Evolutionary conservation across 306 rosid genomes (phyloP), one percentile per base, ranked within the genome.

Genomic region (Acacia crassicarpa): DNA sequence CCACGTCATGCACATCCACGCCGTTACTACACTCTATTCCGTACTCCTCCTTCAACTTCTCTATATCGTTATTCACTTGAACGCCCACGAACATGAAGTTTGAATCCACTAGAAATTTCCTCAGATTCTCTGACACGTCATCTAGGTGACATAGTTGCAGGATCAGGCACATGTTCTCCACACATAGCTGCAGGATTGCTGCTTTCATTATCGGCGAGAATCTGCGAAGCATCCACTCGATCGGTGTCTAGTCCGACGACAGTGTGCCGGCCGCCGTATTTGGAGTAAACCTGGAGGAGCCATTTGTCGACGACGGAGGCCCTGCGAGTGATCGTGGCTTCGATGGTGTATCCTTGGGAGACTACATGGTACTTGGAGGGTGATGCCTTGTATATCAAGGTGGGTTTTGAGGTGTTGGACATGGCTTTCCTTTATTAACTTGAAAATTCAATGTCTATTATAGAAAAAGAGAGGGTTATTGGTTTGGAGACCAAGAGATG

Each of bases 31-130:
- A 30, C 16, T 82, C 72, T 43, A 85, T 25, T 4, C 71, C 72
- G 46, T 78, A 74, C 45, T 79, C 81, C 1, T 11, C 3, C 35
- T 33, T 40, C 2, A 85, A 81, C 46, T 43, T 85, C 0, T 2
- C 4, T 0, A 78, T 54, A 4, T 82, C 88, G 0, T 15, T 11
- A 25, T 43, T 22, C 23, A 82, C 73, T 27, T 54, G 76, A 8
- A 85, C 83, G 13, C 88, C 88, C 13, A 75, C 88, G 17, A 85
- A 82, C 0, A 65, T 27, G 38, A 69, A 41, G 3, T 75, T 32
- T 1, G 46, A 4, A 4, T 78, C 41, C 10, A 0, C 5, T 12
- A 85, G 13, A 41, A 86, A 83, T 3, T 4, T 71, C 56, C 14
- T 65, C 0, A 83, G 77, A 0, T 59, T 44, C 0, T 33, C 12